Evolutionary conservation across 345 rosid genomes (phyloP).

Genomic region (Balakata baccata): DNA sequence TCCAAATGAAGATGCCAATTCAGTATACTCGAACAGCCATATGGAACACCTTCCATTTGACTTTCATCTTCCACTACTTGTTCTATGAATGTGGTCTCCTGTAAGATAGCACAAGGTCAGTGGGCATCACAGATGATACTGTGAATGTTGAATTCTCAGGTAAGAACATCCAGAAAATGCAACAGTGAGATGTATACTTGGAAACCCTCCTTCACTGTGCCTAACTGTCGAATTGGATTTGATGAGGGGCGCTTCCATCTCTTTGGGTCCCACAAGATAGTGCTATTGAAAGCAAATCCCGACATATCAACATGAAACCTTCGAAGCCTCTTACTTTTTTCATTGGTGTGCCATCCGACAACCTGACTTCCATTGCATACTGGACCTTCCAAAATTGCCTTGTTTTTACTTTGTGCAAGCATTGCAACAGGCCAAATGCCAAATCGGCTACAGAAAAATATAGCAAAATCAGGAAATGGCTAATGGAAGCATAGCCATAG

Average conservation of each 20-base stretch:
- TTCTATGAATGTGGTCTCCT: conserved; percentile 92
- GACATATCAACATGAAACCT: conserved; percentile 97
- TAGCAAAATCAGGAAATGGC: conserved; percentile 17
- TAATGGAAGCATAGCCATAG: no score
- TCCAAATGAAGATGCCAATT: conserved; percentile 95
- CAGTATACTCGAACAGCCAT: conserved; percentile 64
- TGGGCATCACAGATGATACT: not conserved
- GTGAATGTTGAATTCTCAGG: not conserved
- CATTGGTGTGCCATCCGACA: conserved; percentile 96
- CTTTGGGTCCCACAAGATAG: conserved; percentile 87
- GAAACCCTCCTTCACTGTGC: conserved; percentile 82
- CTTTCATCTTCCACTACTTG: conserved; percentile 90
- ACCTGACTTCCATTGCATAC: conserved; percentile 77
- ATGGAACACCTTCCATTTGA: conserved; percentile 77
- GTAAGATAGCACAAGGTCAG: conserved; percentile 12
- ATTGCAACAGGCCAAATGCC: conserved; percentile 97
- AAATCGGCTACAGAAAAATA: conserved; percentile 54
- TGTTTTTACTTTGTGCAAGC: conserved; percentile 85
- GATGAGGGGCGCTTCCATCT: conserved; percentile 58
- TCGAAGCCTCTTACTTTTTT: conserved; percentile 75
- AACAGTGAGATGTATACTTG: conserved; percentile 49
- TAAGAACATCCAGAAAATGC: conserved; percentile 3
- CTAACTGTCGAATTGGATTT: conserved; percentile 67
- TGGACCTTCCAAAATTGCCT: conserved; percentile 84
- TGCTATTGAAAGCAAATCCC: conserved; percentile 93